phyloP scores from a whole-genome alignment of 768 basidiomycete species.

The Calocybe gangraenosa region DNA sequence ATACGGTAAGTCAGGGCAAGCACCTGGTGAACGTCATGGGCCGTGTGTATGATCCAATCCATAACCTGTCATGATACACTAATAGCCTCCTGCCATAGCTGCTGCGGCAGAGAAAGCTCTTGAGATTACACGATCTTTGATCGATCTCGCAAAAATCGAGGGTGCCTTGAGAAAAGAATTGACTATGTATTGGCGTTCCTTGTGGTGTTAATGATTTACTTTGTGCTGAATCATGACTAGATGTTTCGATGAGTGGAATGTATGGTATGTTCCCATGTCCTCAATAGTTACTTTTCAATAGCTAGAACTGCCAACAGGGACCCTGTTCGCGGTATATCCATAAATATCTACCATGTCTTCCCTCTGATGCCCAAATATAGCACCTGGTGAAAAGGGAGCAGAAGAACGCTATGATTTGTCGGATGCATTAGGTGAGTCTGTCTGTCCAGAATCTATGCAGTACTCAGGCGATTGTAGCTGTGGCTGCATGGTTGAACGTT shows the following conservation, averaged over 20 bases:
- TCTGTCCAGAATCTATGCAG: background rate
- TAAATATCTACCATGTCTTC: background rate
- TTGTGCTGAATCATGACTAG: constrained; percentile 23
- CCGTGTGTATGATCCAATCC: constrained; percentile 24
- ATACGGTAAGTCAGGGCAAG: constrained; percentile 37
- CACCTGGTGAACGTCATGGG: constrained; percentile 53
- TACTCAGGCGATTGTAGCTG: constrained; percentile 29
- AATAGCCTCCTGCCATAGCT: constrained; percentile 18
- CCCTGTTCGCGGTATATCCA: constrained; percentile 34
- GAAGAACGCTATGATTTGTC: constrained; percentile 53
- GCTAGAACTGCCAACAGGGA: constrained; percentile 23
- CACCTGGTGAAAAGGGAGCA: constrained; percentile 44
- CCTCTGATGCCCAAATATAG: constrained; percentile 14
- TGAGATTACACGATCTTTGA: constrained; percentile 46
- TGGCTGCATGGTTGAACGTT: constrained; percentile 58
- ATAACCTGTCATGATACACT: background rate
- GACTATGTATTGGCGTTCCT: constrained; percentile 24
- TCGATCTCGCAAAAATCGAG: constrained; percentile 47
- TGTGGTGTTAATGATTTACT: background rate
- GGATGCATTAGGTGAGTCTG: constrained; percentile 38
- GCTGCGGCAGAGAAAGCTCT: constrained; percentile 51
- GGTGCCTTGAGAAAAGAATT: constrained; percentile 29
- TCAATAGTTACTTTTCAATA: background rate
- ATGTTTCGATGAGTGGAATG: constrained; percentile 57
- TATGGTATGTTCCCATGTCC: constrained; percentile 30